Conservation (phyloP, 495 filamentous ascomycete species). For the Penicillium cataractarum region DNA sequence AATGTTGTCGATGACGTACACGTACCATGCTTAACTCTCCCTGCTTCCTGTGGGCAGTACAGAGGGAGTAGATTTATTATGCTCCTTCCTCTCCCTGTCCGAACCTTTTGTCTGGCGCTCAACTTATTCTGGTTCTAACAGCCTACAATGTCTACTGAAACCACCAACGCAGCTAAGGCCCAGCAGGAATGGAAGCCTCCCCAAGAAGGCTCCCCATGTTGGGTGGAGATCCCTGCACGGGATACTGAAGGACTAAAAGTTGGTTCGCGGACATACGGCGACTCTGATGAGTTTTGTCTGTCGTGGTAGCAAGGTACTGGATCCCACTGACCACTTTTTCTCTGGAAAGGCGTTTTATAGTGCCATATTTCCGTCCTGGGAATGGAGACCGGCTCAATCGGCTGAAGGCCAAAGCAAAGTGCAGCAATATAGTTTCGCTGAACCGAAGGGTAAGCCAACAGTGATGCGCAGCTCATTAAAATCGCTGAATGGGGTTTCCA, state of each 20-base stretch:
- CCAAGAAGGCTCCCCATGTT: constrained; percentile 4
- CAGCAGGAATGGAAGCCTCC: constrained; percentile 2
- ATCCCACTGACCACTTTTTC: constrained; percentile 1
- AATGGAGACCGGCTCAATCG: constrained; percentile 4
- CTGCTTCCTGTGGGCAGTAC: constrained; percentile 3
- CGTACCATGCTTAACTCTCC: neutral
- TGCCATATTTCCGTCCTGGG: constrained; percentile 5
- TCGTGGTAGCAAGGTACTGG: constrained; percentile 1
- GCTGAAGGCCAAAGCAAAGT: constrained; percentile 3
- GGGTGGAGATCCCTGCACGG: constrained; percentile 4
- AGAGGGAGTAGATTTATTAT: neutral
- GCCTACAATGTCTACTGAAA: constrained; percentile 4
- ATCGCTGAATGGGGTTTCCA: constrained; percentile 3
- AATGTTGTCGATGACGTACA: constrained; percentile 4
- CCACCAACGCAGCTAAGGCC: constrained; percentile 3
- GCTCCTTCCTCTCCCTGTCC: constrained; percentile 2
- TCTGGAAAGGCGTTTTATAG: constrained; percentile 1
- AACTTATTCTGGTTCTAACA: constrained; percentile 3
- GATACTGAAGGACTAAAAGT: neutral
- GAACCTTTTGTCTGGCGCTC: constrained; percentile 2
- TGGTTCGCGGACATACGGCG: neutral
- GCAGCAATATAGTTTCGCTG: constrained; percentile 1
- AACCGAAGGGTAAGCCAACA: constrained; percentile 7
- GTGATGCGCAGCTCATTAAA: constrained; percentile 1
- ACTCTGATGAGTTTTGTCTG: constrained; percentile 4